phyloP scores from a whole-genome alignment of 2,329 filamentous ascomycete genomes.

The Ramichloridium luteum region DNA sequence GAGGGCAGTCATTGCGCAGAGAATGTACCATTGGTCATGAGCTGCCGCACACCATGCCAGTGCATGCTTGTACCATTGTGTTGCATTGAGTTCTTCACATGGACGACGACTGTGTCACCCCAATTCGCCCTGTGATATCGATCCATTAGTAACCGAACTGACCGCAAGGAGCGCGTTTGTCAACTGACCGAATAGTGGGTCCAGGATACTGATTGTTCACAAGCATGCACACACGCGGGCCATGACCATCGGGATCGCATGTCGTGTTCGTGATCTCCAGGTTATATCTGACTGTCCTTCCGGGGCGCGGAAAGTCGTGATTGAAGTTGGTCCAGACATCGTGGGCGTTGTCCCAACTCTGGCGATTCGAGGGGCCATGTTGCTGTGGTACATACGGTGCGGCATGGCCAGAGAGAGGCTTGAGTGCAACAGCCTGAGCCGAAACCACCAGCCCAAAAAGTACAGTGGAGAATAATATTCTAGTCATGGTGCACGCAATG shows the following conservation, averaged over 20 bases:
- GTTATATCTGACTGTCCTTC: conserved; percentile 26
- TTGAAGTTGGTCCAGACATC: conserved; percentile 36
- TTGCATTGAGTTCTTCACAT: conserved; percentile 40
- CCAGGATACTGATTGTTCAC: conserved; percentile 55
- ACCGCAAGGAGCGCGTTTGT: not conserved
- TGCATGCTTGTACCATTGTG: conserved; percentile 51
- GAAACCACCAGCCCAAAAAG: too few species aligned
- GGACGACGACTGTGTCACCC: conserved; percentile 39
- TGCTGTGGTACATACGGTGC: too few species aligned
- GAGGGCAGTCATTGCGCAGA: too few species aligned
- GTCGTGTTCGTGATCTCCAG: conserved; percentile 25
- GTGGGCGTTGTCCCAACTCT: conserved; percentile 32
- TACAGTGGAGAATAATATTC: too few species aligned
- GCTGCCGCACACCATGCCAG: conserved; percentile 51
- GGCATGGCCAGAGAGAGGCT: too few species aligned
- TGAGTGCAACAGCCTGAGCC: too few species aligned
- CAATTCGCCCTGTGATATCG: conserved; percentile 20
- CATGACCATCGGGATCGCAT: conserved; percentile 27
- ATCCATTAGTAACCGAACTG: too few species aligned
- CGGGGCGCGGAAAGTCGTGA: conserved; percentile 29
- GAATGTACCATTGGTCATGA: conserved; percentile 41
- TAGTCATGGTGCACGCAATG: too few species aligned
- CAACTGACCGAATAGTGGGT: conserved; percentile 20
- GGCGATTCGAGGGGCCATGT: conserved; percentile 28
- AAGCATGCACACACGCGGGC: conserved; percentile 28